Evolutionary conservation across 1,284 basidiomycete species (phyloP).

Genomic region (Ceratobasidium sp.): DNA sequence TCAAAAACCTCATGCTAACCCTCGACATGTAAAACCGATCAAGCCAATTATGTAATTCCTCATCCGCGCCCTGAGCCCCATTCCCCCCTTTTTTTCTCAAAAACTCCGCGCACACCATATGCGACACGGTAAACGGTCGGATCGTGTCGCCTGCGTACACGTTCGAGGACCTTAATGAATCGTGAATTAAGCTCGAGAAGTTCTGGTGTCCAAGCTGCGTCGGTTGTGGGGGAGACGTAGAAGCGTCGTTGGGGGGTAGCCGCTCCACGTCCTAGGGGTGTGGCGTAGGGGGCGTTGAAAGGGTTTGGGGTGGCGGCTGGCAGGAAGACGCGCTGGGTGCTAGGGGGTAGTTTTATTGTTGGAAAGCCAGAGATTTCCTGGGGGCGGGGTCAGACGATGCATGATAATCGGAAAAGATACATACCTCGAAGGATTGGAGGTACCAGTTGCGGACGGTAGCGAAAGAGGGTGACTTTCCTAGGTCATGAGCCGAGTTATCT

Average conservation of each 20-base stretch:
- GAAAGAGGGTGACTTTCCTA: conserved; percentile 29
- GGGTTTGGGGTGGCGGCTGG: conserved; percentile 27
- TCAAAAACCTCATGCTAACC: conserved; percentile 35
- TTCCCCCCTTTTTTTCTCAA: conserved; percentile 16
- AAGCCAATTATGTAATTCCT: conserved; percentile 35
- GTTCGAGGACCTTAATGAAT: conserved; percentile 28
- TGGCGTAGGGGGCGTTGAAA: background rate
- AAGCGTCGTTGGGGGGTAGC: conserved; percentile 24
- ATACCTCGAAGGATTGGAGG: conserved; percentile 28
- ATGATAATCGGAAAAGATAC: background rate
- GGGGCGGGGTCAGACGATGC: background rate
- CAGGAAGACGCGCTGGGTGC: conserved; percentile 31
- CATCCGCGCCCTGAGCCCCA: conserved; percentile 32
- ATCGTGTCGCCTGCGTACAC: conserved; percentile 32
- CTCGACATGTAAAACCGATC: conserved; percentile 35
- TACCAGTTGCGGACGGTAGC: conserved; percentile 31
- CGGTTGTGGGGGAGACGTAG: conserved; percentile 20
- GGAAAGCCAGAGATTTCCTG: conserved; percentile 30
- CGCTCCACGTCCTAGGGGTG: background rate
- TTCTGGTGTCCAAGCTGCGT: conserved; percentile 21
- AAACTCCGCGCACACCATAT: conserved; percentile 31
- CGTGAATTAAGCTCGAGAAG: conserved; percentile 31
- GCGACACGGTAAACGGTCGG: conserved; percentile 32
- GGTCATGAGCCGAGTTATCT: conserved; percentile 23
- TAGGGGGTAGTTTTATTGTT: conserved; percentile 32